Conservation (phyloP, 2,329 filamentous ascomycete genomes). For the Fusarium sp. region DNA sequence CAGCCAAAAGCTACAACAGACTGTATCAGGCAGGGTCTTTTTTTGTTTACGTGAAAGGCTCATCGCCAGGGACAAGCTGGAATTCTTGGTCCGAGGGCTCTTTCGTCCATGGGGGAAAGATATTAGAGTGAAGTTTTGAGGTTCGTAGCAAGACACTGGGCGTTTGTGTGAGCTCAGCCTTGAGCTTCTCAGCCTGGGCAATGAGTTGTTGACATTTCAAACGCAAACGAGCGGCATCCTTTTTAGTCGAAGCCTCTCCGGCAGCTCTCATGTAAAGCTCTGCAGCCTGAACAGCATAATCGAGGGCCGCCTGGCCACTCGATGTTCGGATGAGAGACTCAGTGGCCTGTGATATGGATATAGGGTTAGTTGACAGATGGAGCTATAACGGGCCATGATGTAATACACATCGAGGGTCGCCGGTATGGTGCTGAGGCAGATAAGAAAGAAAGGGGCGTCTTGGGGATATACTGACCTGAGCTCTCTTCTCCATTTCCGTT, state of each 20-base stretch:
- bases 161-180: conserved; percentile 49
- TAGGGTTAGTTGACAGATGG: conserved; percentile 4
- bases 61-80: conserved; percentile 54
- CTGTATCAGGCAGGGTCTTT: not conserved
- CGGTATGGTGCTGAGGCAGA: not conserved
- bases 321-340: conserved; percentile 49
- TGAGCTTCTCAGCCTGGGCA: conserved; percentile 77
- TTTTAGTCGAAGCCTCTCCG: conserved; percentile 64
- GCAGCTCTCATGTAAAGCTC: conserved; percentile 85
- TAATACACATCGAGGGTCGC: not conserved
- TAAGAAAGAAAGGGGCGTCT: not conserved
- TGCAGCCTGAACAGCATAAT: conserved; percentile 77
- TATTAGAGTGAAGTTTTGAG: conserved; percentile 81
- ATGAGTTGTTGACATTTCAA: conserved; percentile 75
- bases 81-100: conserved; percentile 71
- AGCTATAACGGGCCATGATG: not conserved
- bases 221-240: conserved; percentile 72
- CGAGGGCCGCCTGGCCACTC: conserved; percentile 66
- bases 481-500: conserved; percentile 49
- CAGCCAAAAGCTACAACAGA: not conserved
- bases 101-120: conserved; percentile 85
- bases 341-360: conserved; percentile 44
- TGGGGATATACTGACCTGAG: conserved; percentile 42
- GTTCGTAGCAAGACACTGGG: conserved; percentile 71
- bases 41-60: conserved; percentile 68